phyloP scores from a whole-genome alignment of 1,284 basidiomycete genomes.

The Sporisorium exsertum region DNA sequence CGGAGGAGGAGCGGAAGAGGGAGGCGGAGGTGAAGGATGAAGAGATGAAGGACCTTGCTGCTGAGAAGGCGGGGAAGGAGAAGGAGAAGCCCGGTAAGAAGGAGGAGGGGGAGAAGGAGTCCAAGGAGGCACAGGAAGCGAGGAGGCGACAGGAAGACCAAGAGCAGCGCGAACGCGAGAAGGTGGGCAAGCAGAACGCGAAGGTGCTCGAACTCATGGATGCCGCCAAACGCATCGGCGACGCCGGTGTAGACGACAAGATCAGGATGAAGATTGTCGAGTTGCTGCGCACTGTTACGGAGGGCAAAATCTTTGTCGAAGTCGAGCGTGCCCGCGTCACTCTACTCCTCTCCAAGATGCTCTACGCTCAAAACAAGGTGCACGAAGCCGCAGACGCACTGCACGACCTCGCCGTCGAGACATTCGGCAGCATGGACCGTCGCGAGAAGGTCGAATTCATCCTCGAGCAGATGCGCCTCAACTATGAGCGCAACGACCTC shows the following conservation, averaged over 20 bases:
- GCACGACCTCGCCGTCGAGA: slow-evolving; percentile 96
- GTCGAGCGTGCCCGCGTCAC: slow-evolving; percentile 90
- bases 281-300: slow-evolving; percentile 89
- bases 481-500: slow-evolving; percentile 81
- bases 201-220: slow-evolving; percentile 58
- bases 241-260: slow-evolving; percentile 52
- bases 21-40: slow-evolving; percentile 47
- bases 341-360: slow-evolving; percentile 58
- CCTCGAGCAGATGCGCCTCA: slow-evolving; percentile 97
- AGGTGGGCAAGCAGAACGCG: slow-evolving; percentile 60
- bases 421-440: slow-evolving; percentile 97
- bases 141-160: slow-evolving; percentile 27
- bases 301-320: slow-evolving; percentile 99
- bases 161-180: slow-evolving; percentile 54
- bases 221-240: slow-evolving; percentile 55
- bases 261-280: slow-evolving; percentile 71
- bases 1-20: slow-evolving; percentile 73
- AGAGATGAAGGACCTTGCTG: slow-evolving; percentile 44
- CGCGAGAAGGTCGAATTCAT: slow-evolving; percentile 98
- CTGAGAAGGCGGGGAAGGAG: slow-evolving; percentile 44
- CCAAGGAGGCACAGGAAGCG: slow-evolving; percentile 44
- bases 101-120: slow-evolving; percentile 45
- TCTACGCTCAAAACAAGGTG: slow-evolving; percentile 57
- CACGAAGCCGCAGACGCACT: slow-evolving; percentile 71
- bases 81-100: slow-evolving; percentile 18